A percentile compares a stretch with the other conserved stretches of the same genome.
These are phyloP conservation scores for Melaleuca quinquenervia DNA, from an alignment of 345 rosid genomes.

Conservation along the genomic window DNA sequence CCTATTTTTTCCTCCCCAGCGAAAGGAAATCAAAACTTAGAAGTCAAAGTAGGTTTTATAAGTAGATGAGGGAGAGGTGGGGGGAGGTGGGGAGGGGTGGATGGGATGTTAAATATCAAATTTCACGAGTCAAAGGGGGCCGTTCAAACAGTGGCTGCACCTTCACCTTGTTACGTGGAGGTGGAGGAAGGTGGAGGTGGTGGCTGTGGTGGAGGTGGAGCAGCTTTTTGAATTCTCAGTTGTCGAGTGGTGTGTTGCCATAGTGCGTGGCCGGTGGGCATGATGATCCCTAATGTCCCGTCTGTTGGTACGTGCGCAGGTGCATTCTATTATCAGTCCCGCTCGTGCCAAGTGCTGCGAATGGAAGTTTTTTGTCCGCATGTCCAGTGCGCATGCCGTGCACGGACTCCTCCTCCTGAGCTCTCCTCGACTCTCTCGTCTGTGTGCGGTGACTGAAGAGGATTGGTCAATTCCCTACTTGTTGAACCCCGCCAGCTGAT, in stretches of 20 bases:
- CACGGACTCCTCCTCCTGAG: too few relatives aligned
- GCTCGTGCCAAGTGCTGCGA: not conserved
- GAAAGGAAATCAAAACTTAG: too few relatives aligned
- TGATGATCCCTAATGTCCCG: not conserved
- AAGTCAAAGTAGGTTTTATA: too few relatives aligned
- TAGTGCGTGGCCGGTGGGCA: slow-evolving; percentile 1
- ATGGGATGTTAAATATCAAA: not conserved
- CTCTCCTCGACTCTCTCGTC: not conserved
- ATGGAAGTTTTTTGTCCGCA: not conserved
- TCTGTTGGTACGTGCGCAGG: slow-evolving; percentile 7
- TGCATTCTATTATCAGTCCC: not conserved
- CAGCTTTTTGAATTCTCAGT: not conserved
- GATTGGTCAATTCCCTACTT: not conserved
- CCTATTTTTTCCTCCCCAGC: too few relatives aligned
- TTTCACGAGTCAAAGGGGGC: not conserved
- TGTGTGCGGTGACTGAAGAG: not conserved
- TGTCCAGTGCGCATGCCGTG: not conserved
- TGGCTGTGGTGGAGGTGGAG: not conserved
- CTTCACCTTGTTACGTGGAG: too few relatives aligned
- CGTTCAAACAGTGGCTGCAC: too few relatives aligned
- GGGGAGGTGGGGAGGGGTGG: too few relatives aligned
- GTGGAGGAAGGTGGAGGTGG: too few relatives aligned
- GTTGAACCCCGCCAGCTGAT: not conserved
- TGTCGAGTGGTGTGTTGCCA: slow-evolving; percentile 12
- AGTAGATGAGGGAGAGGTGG: too few relatives aligned